Conservation (phyloP, 148 eudicot genomes). For the Vaccinium darrowii region DNA sequence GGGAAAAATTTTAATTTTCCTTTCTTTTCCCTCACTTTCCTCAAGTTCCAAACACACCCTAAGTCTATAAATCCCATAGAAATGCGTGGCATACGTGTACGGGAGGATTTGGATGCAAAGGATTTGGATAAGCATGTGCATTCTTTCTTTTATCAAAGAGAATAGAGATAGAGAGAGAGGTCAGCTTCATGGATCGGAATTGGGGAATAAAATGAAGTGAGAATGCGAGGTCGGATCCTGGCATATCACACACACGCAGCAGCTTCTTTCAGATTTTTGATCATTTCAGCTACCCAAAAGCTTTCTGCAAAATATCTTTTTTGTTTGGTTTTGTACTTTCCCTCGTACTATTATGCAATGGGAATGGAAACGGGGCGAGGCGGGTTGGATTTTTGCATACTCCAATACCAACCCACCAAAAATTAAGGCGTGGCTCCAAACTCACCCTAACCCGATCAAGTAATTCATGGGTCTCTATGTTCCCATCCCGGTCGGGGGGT, state of each 20-base stretch:
- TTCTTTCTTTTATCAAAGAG: background rate
- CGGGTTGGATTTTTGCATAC: too few relatives aligned
- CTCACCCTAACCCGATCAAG: too few relatives aligned
- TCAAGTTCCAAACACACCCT: too few relatives aligned
- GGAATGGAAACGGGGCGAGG: too few relatives aligned
- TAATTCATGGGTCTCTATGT: too few relatives aligned
- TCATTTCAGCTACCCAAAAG: background rate
- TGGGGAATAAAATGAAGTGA: background rate
- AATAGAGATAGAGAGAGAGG: background rate
- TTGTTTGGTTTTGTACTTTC: background rate
- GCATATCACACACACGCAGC: background rate
- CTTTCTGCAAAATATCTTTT: background rate
- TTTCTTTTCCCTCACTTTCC: too few relatives aligned
- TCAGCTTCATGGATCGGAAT: background rate
- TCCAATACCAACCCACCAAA: too few relatives aligned
- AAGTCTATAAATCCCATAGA: too few relatives aligned
- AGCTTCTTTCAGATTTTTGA: background rate
- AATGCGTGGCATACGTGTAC: background rate
- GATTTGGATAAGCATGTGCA: background rate
- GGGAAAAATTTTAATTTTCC: too few relatives aligned
- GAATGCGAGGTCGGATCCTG: background rate
- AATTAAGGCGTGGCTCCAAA: too few relatives aligned
- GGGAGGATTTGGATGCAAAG: background rate
- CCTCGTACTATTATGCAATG: too few relatives aligned
- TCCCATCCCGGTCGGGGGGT: too few relatives aligned